These are phyloP conservation scores for Neotropicomus parvogracilis DNA, from an alignment of 1,284 basidiomycete genomes.

Conservation along the genomic window DNA sequence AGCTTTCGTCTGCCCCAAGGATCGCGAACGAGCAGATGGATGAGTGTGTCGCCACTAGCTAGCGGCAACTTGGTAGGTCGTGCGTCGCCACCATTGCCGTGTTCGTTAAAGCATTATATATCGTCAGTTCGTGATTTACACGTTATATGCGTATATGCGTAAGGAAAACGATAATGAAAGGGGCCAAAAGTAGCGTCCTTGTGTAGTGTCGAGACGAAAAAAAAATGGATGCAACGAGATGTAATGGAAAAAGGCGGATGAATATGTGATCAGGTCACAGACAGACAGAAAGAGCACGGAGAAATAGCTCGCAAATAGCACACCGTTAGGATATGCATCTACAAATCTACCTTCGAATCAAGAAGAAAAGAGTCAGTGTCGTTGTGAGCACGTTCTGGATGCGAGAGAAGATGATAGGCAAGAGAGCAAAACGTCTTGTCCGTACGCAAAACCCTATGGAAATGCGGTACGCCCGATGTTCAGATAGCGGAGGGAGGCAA, in stretches of 20 bases:
- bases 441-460: neutral
- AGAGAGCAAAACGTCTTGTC: neutral
- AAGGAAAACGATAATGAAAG: too few species aligned
- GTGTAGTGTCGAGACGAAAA: slow-evolving; percentile 9
- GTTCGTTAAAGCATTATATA: slow-evolving; percentile 19
- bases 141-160: slow-evolving; percentile 24
- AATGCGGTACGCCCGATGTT: slow-evolving; percentile 2
- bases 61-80: too few species aligned
- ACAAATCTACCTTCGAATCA: slow-evolving; percentile 7
- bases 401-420: neutral
- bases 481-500: slow-evolving; percentile 3
- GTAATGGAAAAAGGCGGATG: neutral
- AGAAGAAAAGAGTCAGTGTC: neutral
- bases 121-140: slow-evolving; percentile 25
- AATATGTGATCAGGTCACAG: neutral
- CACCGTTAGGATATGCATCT: slow-evolving; percentile 12
- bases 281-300: neutral
- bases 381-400: neutral
- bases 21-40: too few species aligned
- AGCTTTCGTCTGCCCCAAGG: too few species aligned
- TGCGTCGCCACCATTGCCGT: too few species aligned
- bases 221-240: slow-evolving; percentile 1
- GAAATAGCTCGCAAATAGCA: slow-evolving; percentile 5
- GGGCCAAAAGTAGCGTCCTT: slow-evolving; percentile 8
- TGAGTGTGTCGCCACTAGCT: too few species aligned